Evolutionary conservation across 306 rosid genomes (phyloP), one percentile per base, ranked within the genome.

Genomic region (Dicorynia guianensis): DNA sequence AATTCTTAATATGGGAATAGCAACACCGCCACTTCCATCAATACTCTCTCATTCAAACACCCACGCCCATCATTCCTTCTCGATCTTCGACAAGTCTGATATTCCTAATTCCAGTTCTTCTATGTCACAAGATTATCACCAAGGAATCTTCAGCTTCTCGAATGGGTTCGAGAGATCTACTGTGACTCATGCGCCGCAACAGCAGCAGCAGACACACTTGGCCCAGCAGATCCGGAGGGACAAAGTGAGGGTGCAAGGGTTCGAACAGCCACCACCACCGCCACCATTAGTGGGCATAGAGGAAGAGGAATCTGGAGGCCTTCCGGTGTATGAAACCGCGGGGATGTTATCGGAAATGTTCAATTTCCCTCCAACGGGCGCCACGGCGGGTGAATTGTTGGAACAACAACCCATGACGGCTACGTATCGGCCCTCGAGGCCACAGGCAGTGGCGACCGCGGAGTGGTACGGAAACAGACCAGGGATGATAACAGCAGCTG

Each of bases 261-360:
- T 75, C 64, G 89, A 87, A 18, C 69, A 39, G 6, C 87, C 70
- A 11, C 87, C 78, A 0, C 79, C 83, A 9, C 82, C 72, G 0
- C 77, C 86, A 3, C 79, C 87, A 14, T 69, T 87, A 34, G 87
- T 85, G 1, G 97, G 88, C 34, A 76, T 92, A 36, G 91, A 80
- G 7, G 96, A 91, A 6, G 97, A 89, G 3, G 91, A 85, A 20
- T 76, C 89, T 4, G 89, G 85, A 10, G 84, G 81, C 12, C 84
- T 90, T 6, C 93, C 90, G 0, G 93, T 78, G 15, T 92, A 90
- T 4, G 98, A 95, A 58, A 81, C 91, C 0, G 86, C 89, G 0
- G 97, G 98, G 36, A 95, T 95, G 93, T 69, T 95, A 40, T 92
- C 98, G 0, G 98, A 95, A 83, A 92, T 95, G 96, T 95, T 95